Conservation (phyloP, 176 grass and related monocot genomes). For the Puya raimondii region DNA sequence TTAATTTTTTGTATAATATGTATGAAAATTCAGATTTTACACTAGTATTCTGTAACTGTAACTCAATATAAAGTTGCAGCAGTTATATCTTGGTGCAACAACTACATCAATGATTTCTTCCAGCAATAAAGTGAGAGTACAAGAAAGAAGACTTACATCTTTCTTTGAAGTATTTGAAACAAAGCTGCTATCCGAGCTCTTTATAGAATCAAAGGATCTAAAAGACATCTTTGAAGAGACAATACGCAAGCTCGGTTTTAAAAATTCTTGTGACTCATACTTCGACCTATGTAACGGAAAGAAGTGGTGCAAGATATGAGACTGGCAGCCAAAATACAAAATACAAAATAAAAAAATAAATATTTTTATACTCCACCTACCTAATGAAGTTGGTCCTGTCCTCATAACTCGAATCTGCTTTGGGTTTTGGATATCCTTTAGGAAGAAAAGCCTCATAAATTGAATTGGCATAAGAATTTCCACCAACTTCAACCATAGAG, state of each 20-base stretch:
- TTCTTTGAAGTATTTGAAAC: constrained; percentile 43
- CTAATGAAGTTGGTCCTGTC: constrained; percentile 89
- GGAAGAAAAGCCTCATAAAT: constrained; percentile 99
- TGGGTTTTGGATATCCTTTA: constrained; percentile 79
- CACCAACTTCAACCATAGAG: constrained; percentile 91
- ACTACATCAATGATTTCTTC: constrained; percentile 15
- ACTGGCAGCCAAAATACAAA: background rate
- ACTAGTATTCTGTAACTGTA: too few relatives aligned
- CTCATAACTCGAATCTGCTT: constrained; percentile 53
- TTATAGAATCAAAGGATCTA: constrained; percentile 55
- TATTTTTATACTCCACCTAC: constrained; percentile 15
- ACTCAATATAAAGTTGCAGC: too few relatives aligned
- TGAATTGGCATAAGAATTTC: constrained; percentile 99
- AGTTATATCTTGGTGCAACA: background rate
- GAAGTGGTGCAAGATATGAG: background rate
- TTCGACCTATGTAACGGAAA: constrained; percentile 47
- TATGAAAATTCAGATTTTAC: too few relatives aligned
- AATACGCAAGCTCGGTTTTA: constrained; percentile 97
- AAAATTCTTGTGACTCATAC: constrained; percentile 93
- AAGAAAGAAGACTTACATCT: constrained; percentile 18
- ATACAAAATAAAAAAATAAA: background rate
- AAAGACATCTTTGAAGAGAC: constrained; percentile 67
- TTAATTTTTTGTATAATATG: too few relatives aligned
- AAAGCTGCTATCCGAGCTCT: constrained; percentile 30
- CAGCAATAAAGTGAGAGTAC: constrained; percentile 4